A percentile compares a stretch with the other conserved stretches of the same genome.
Evolutionary conservation across 2,329 filamentous ascomycete genomes (phyloP).

Genomic region (Exophiala alcalophila): DNA sequence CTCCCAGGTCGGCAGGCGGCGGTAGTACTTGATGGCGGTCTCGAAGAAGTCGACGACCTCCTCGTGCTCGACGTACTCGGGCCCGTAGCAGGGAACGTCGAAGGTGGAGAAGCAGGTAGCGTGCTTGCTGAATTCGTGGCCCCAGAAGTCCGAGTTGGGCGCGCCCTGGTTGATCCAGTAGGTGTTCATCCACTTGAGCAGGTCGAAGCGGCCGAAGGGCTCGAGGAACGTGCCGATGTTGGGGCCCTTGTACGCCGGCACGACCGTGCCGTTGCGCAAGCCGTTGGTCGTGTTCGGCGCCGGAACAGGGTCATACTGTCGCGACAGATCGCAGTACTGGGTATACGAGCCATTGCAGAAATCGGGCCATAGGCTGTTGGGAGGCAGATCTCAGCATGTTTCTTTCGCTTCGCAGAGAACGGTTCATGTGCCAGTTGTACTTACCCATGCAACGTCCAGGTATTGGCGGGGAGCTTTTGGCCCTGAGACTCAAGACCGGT

Average conservation of each 20-base stretch:
- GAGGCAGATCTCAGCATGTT: constrained; percentile 32
- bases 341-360: constrained; percentile 59
- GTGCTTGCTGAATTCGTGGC: constrained; percentile 66
- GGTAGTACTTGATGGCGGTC: constrained; percentile 58
- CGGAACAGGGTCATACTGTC: constrained; percentile 62
- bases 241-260: constrained; percentile 58
- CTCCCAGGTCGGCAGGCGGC: constrained; percentile 56
- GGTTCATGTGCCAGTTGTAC: too few relatives aligned
- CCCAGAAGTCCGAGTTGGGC: constrained; percentile 62
- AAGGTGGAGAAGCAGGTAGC: constrained; percentile 67
- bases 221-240: constrained; percentile 59
- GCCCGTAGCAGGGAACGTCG: constrained; percentile 63
- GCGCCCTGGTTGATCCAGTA: constrained; percentile 60
- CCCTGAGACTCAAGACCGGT: constrained; percentile 58
- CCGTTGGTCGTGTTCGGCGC: constrained; percentile 63
- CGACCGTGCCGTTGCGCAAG: constrained; percentile 46
- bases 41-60: constrained; percentile 64
- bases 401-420: too few relatives aligned
- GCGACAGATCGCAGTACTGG: constrained; percentile 62
- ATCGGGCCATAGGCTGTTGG: constrained; percentile 59
- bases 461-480: constrained; percentile 53
- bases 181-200: constrained; percentile 64
- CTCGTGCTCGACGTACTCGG: constrained; percentile 53
- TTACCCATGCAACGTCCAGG: constrained; percentile 8
- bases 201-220: constrained; percentile 57